Conservation (phyloP, 768 basidiomycete genomes). For the Hypholoma fasciculare region DNA sequence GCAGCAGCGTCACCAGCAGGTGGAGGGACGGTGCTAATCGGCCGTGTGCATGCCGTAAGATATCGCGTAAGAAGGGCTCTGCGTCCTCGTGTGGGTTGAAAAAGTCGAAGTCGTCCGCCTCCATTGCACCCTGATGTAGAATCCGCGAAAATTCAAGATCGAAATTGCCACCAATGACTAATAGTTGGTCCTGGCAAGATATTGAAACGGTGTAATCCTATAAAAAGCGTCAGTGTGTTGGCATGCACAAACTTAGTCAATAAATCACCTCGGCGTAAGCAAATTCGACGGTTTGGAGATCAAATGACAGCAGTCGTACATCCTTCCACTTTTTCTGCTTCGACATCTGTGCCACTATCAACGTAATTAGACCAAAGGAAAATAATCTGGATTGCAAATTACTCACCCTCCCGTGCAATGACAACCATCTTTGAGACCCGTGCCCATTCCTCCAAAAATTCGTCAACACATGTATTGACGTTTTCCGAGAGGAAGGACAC, state of each 20-base stretch:
- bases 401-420: constrained; percentile 80
- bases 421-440: constrained; percentile 92
- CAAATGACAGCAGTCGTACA: constrained; percentile 84
- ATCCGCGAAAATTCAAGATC: constrained; percentile 70
- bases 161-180: constrained; percentile 67
- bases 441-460: constrained; percentile 92
- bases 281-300: constrained; percentile 91
- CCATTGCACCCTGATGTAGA: constrained; percentile 23
- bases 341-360: constrained; percentile 79
- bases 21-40: constrained; percentile 65
- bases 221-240: not conserved
- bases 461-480: constrained; percentile 85
- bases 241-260: not conserved
- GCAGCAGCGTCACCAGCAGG: constrained; percentile 64
- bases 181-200: constrained; percentile 75
- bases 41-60: constrained; percentile 67
- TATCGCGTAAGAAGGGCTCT: constrained; percentile 70
- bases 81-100: constrained; percentile 81
- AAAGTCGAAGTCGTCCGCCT: constrained; percentile 20
- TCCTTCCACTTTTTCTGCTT: constrained; percentile 71
- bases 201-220: constrained; percentile 80
- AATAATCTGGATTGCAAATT: not conserved
- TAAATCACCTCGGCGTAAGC: constrained; percentile 63
- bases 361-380: not conserved
- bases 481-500: constrained; percentile 88